Percentiles rank a stretch among this genome's conserved stretches.
Evolutionary conservation across 148 eudicot genomes (phyloP).

Genomic region (Hydrangea macrophylla): DNA sequence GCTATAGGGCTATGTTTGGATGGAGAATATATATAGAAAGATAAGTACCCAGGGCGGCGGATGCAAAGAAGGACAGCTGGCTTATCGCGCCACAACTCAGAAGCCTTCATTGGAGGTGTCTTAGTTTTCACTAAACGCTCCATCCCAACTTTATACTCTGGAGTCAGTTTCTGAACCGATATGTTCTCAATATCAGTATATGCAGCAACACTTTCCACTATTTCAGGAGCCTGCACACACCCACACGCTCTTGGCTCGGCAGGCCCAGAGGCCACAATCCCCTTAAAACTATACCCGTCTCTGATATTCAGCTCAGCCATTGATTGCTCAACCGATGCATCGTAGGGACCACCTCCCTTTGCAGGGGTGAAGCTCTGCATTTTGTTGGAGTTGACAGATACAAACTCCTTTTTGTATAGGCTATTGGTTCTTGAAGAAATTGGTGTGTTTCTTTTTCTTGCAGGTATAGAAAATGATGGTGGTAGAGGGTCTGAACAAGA

Average conservation of each 20-base stretch:
- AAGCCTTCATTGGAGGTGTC: conserved; percentile 47
- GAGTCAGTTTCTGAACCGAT: conserved; percentile 43
- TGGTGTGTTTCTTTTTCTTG: conserved; percentile 12
- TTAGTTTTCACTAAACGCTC: conserved; percentile 38
- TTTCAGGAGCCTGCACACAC: conserved; percentile 35
- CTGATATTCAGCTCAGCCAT: conserved; percentile 34
- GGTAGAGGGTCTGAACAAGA: conserved; percentile 26
- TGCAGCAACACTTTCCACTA: conserved; percentile 39
- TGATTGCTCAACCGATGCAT: conserved; percentile 25
- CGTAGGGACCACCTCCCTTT: conserved; percentile 11
- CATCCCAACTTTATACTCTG: conserved; percentile 45
- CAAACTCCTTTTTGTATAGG: conserved; percentile 18
- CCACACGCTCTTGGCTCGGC: conserved; percentile 48
- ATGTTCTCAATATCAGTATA: conserved; percentile 35
- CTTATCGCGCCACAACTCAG: conserved; percentile 42
- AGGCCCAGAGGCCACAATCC: conserved; percentile 39
- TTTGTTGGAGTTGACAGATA: conserved; percentile 18
- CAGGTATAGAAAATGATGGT: conserved; percentile 14
- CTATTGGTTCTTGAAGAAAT: conserved; percentile 29
- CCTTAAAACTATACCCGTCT: conserved; percentile 42
- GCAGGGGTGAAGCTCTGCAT: conserved; percentile 13
- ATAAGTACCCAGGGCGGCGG: conserved; percentile 48
- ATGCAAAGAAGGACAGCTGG: conserved; percentile 44
- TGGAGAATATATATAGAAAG: conserved; percentile 1
- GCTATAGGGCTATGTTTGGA: not conserved